Base-by-base conservation (phyloP, 768 basidiomycete genomes). In the Strobilomyces echinocephalus region DNA sequence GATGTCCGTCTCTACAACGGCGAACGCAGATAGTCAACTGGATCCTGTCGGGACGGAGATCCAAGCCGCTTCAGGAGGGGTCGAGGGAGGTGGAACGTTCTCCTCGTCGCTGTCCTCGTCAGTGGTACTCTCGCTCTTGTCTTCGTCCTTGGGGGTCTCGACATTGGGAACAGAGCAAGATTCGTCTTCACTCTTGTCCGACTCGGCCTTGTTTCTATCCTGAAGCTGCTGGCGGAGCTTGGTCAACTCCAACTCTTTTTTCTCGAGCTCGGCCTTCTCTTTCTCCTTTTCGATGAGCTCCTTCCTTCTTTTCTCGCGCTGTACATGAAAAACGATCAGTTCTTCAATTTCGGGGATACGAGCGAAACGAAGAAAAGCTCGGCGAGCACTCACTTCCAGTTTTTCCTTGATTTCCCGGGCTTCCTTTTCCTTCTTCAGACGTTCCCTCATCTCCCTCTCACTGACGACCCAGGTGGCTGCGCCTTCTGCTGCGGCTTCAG, bases 371-470 rank as follows among this genome's bases (percentile, higher is more conserved):
- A 39, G 52, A 61, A 48, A 62, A 59, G 57, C 53, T 63, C 59
- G 57, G 59, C 46, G 54, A 66, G 62, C 53, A 74, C 82, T 60
- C 69, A 88, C 86, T 67, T 85, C 78, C 46, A 78, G 68, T 65
- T 83, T 85, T 65, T 85, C 82, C 70, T 84, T 81, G 43, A 78
- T 63, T 63, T 88, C 87, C 40, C 80, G 74, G 24, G 78, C 84
- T 64, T 88, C 88, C 62, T 83, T 84, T 73, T 92, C 89, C 62
- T 79, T 78, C 72, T 79, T 77, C 55, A 91, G 72, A 59, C 84
- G 78, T 70, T 87, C 88, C 58, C 79, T 77, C 76, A 91, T 82
- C 69, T 83, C 81, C 57, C 87, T 79, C 73, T 92, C 90, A 49
- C 76, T 74, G 47, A 79, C 69, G 15, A 92, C 88, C 91, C 91